A percentile compares a stretch with the other conserved stretches of the same genome.
Conservation (phyloP, 208 protist species). For the Leishmania martiniquensis region DNA sequence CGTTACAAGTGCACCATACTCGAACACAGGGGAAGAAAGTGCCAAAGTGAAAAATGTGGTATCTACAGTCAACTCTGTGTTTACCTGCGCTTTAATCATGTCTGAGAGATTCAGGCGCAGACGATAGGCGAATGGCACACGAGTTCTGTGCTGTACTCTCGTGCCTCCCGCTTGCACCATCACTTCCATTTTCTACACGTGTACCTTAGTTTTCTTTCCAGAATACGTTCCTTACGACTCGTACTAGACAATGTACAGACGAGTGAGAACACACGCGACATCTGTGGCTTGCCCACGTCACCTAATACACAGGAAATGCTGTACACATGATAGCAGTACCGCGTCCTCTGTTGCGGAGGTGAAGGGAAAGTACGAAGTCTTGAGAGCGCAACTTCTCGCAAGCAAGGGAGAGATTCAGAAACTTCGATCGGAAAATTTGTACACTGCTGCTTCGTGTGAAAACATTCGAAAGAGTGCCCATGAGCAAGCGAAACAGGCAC, state of each 20-base stretch:
- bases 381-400: constrained; percentile 25
- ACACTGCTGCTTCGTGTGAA: constrained; percentile 56
- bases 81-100: not conserved
- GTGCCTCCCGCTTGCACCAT: not conserved
- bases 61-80: too few relatives aligned
- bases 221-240: not conserved
- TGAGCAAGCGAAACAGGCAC: constrained; percentile 34
- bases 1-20: not conserved
- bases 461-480: constrained; percentile 53
- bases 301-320: constrained; percentile 9
- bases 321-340: not conserved
- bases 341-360: constrained; percentile 4
- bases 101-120: not conserved
- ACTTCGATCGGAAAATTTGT: constrained; percentile 49
- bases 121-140: not conserved
- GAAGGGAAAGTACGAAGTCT: constrained; percentile 20
- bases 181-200: not conserved
- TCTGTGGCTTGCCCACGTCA: not conserved
- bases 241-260: constrained; percentile 15
- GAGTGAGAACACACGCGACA: not conserved
- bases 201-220: not conserved
- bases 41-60: not conserved
- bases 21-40: not conserved
- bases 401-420: constrained; percentile 33
- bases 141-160: not conserved